These are phyloP conservation scores for Porogramme epimiltina DNA, from an alignment of 1,284 basidiomycete species.

Conservation along the genomic window DNA sequence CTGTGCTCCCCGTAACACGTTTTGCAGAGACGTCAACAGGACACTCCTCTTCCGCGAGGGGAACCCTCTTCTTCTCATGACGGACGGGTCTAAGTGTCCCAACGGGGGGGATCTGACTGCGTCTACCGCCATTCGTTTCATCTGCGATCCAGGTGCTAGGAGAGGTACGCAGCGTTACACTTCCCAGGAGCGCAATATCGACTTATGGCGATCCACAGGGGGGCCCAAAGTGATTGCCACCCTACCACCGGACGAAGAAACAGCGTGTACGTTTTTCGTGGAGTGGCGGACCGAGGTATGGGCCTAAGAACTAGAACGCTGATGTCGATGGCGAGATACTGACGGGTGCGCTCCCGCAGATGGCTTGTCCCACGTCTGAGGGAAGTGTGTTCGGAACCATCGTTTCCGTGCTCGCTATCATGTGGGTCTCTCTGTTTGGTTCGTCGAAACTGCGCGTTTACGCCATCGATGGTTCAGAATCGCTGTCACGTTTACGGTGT, in stretches of 20 bases:
- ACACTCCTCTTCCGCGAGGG: slow-evolving; percentile 54
- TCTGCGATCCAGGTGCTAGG: slow-evolving; percentile 60
- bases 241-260: slow-evolving; percentile 62
- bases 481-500: slow-evolving; percentile 55
- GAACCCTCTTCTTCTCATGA: slow-evolving; percentile 49
- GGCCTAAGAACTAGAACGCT: slow-evolving; percentile 1
- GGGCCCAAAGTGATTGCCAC: slow-evolving; percentile 60
- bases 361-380: slow-evolving; percentile 66
- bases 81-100: slow-evolving; percentile 62
- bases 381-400: slow-evolving; percentile 51
- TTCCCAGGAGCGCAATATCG: not conserved
- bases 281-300: slow-evolving; percentile 75
- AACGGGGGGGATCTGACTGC: slow-evolving; percentile 49
- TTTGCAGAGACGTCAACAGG: slow-evolving; percentile 57
- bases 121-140: slow-evolving; percentile 65
- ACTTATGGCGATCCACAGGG: slow-evolving; percentile 30
- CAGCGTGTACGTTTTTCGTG: slow-evolving; percentile 66
- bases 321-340: slow-evolving; percentile 8
- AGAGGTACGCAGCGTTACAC: slow-evolving; percentile 39
- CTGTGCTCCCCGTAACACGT: not conserved
- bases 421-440: slow-evolving; percentile 40
- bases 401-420: slow-evolving; percentile 50
- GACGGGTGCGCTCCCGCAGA: slow-evolving; percentile 37
- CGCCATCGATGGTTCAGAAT: slow-evolving; percentile 37
- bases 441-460: slow-evolving; percentile 14